Percentiles rank a stretch among this genome's conserved stretches.
phyloP scores from a whole-genome alignment of 345 rosid genomes.

The Sonneratia caseolaris region DNA sequence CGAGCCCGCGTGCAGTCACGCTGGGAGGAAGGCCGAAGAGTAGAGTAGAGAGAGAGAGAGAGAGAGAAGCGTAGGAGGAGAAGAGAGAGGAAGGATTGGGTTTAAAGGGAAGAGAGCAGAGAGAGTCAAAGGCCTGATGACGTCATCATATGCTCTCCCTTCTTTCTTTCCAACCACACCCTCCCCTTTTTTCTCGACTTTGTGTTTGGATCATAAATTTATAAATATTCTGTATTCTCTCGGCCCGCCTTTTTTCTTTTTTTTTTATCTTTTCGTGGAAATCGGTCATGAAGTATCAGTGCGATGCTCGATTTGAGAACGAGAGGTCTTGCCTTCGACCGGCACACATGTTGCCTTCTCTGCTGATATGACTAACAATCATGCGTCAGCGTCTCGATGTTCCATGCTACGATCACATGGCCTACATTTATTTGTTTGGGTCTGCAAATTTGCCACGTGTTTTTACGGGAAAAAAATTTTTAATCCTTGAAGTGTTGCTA shows the following conservation, averaged over 20 bases:
- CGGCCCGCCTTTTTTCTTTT: background rate
- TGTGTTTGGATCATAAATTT: background rate
- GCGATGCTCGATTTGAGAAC: background rate
- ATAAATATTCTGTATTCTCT: background rate
- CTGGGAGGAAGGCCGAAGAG: background rate
- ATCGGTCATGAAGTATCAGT: background rate
- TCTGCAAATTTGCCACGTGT: too few relatives aligned
- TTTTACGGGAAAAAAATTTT: too few relatives aligned
- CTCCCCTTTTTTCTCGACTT: background rate
- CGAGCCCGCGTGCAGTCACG: constrained; percentile 15
- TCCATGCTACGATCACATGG: too few relatives aligned
- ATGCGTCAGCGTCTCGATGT: too few relatives aligned
- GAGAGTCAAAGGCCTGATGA: constrained; percentile 33
- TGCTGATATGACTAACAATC: too few relatives aligned
- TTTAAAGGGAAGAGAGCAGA: constrained; percentile 25
- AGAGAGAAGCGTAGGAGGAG: background rate
- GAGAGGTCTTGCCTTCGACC: too few relatives aligned
- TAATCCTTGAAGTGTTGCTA: too few relatives aligned
- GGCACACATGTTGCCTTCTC: too few relatives aligned
- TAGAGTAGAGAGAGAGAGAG: constrained; percentile 6
- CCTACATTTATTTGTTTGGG: too few relatives aligned
- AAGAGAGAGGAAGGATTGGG: constrained; percentile 12
- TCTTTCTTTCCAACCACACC: background rate
- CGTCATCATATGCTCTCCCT: constrained; percentile 20
- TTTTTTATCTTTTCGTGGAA: background rate